A percentile compares a stretch with the other conserved stretches of the same genome.
Conservation (phyloP, 2,329 filamentous ascomycete species). For the Aureobasidium melanogenum region DNA sequence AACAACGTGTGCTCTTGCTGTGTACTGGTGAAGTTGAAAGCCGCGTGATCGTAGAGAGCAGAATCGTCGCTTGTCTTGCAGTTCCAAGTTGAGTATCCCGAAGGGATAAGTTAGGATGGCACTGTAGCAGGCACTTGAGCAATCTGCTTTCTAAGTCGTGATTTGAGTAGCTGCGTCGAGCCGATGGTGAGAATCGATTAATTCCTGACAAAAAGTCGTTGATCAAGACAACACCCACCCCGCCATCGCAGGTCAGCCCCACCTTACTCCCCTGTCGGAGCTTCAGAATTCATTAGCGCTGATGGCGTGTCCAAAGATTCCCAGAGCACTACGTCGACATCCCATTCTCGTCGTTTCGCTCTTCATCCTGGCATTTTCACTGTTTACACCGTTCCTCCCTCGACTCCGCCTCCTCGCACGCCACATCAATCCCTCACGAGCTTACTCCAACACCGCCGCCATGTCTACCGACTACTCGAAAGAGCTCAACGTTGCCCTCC, state of each 20-base stretch:
- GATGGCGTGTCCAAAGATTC: constrained; percentile 3
- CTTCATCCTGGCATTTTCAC: constrained; percentile 34
- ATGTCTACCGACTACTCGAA: constrained; percentile 52
- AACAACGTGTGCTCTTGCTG: background rate
- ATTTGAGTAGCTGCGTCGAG: background rate
- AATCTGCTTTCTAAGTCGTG: background rate
- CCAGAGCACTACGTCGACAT: background rate
- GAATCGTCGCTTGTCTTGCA: background rate
- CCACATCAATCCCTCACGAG: constrained; percentile 19
- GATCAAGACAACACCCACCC: background rate
- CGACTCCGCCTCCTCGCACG: constrained; percentile 32
- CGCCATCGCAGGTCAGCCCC: constrained; percentile 6
- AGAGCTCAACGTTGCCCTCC: constrained; percentile 74
- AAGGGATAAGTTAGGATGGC: too few relatives aligned
- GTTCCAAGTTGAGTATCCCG: background rate
- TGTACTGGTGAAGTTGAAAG: background rate
- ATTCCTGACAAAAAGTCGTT: background rate
- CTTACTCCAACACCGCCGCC: constrained; percentile 23
- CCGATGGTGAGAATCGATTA: background rate
- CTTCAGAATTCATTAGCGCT: constrained; percentile 9
- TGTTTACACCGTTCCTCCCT: constrained; percentile 32
- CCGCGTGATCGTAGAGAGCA: background rate
- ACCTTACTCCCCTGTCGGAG: constrained; percentile 3
- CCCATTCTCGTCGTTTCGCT: constrained; percentile 17
- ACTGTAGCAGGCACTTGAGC: background rate